phyloP scores from a whole-genome alignment of 2,329 filamentous ascomycete genomes.

The Ascochyta rabiei region DNA sequence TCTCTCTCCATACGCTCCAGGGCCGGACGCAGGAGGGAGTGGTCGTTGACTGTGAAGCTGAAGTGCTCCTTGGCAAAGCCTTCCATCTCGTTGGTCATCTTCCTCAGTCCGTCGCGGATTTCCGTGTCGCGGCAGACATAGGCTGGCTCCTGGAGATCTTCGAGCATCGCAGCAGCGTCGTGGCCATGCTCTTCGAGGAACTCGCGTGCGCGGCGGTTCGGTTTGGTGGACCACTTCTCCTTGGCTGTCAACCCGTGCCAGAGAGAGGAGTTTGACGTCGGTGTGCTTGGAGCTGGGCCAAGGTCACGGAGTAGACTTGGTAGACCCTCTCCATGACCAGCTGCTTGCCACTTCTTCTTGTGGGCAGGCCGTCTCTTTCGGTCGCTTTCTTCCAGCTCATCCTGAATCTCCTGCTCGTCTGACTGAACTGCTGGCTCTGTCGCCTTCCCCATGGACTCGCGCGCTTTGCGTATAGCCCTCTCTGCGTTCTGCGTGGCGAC shows the following conservation, averaged over 20 bases:
- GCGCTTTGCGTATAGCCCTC: background rate
- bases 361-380: background rate
- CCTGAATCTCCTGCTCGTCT: background rate
- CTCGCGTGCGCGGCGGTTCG: background rate
- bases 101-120: constrained; percentile 30
- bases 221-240: background rate
- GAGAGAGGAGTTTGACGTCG: background rate
- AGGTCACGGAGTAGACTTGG: background rate
- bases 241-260: background rate
- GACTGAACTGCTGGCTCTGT: too few species aligned
- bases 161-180: background rate
- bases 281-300: background rate
- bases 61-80: constrained; percentile 21
- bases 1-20: constrained; percentile 17
- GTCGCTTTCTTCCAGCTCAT: background rate
- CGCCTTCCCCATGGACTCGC: background rate
- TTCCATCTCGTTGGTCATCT: constrained; percentile 26
- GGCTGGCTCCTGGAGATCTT: constrained; percentile 22
- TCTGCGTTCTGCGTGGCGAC: background rate
- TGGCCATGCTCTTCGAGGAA: background rate
- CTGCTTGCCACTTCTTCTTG: background rate
- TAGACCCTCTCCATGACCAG: background rate
- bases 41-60: background rate
- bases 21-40: background rate
- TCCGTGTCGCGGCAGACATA: constrained; percentile 36